Evolutionary conservation across 2,329 filamentous ascomycete genomes (phyloP), one percentile per base, ranked within the genome.

Genomic region (Harringtonia lauricola): DNA sequence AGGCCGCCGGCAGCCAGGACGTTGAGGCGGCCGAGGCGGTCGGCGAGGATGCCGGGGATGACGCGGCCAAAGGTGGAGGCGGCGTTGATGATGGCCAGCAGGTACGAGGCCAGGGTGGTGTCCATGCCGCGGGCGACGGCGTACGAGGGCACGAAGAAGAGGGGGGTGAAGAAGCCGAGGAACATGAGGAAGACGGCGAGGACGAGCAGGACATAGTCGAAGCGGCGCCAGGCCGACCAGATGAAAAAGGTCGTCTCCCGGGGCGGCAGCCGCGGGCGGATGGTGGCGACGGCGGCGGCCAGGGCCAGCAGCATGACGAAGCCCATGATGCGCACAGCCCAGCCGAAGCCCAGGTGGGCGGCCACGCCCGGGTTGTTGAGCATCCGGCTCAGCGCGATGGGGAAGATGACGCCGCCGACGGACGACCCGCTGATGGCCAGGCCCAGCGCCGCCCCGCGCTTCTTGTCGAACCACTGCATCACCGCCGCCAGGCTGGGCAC

Each of bases 31-130:
- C 72, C 72, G n/a, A 63, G 56, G 44, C 64, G 64, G 49, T 76
- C 71, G 13, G 70, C 71, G 22, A 75, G 51, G 43, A 72, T 62
- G 36, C 70, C 71, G 0, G 73, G 72, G 2, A 70, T 48, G 50
- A 76, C 67, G 35, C 74, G 69, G 5, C 74, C 74, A 17, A 68
- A 62, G 1, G 69, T 64, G 1, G 70, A 74, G 24, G 73, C 72
- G 2, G 69, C 70, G 54, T 81, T 82, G 54, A 81, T 64, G 47
- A 82, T 71, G n/a, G 75, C 67, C 9, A 82, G 63, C 33, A 81
- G 65, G 54, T 81, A 81, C 55, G 80, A 79, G 2, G 72, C 71
- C 1, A 81, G 59, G 15, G 67, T 60, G 10, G 62, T 59, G 10
- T 71, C 67, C 22, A 50, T 37, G 45, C 62, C 59, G 1, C 61